phyloP scores from a whole-genome alignment of 169 alveolate genomes.

The Fabrea salina region DNA sequence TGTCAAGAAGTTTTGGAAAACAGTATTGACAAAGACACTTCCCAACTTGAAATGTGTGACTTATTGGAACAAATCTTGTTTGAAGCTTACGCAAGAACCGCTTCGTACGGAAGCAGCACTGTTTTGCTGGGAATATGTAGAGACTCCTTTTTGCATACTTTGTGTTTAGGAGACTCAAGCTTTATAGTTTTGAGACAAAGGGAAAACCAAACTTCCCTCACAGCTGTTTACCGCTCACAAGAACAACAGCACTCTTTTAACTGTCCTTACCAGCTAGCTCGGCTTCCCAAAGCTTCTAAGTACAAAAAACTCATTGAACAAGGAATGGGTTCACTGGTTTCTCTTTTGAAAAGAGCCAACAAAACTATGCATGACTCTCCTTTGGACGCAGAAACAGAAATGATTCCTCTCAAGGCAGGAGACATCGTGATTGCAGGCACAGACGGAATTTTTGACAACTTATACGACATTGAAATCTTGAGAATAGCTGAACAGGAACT shows the following conservation, averaged over 20 bases:
- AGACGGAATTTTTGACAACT: slow-evolving; percentile 72
- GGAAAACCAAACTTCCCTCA: background rate
- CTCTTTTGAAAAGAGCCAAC: background rate
- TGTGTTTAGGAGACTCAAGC: slow-evolving; percentile 24
- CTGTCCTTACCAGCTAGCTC: slow-evolving; percentile 43
- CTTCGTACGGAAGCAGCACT: background rate
- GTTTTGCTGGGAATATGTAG: background rate
- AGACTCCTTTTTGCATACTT: background rate
- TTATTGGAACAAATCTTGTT: background rate
- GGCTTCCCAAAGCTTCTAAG: slow-evolving; percentile 20
- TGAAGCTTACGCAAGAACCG: background rate
- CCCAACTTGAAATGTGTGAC: background rate
- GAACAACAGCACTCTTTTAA: slow-evolving; percentile 46
- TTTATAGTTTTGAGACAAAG: background rate
- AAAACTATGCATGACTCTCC: slow-evolving; percentile 25
- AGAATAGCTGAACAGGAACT: background rate
- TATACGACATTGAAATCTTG: slow-evolving; percentile 58
- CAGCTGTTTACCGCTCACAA: background rate
- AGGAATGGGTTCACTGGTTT: background rate
- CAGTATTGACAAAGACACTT: background rate
- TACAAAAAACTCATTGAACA: background rate
- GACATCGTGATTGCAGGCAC: slow-evolving; percentile 66
- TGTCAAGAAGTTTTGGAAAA: background rate
- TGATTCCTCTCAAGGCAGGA: slow-evolving; percentile 47
- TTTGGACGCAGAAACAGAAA: slow-evolving; percentile 26